Evolutionary conservation across 140 eudicot genomes (phyloP).

Genomic region (Oenanthe javanica): DNA sequence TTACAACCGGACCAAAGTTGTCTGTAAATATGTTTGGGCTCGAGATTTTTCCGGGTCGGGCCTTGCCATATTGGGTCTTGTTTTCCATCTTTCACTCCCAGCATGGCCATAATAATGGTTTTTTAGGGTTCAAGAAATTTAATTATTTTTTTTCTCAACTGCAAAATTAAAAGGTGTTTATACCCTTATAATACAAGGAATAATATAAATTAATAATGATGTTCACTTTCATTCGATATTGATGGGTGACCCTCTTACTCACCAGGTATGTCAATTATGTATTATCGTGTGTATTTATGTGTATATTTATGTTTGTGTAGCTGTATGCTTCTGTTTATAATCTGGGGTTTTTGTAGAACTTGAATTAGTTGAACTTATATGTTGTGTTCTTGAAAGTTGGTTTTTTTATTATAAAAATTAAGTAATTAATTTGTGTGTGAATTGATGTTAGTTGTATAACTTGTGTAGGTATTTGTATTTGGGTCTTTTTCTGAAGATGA

Average conservation of each 20-base stretch:
- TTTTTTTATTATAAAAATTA: background rate
- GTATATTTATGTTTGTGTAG: background rate
- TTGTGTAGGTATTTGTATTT: conserved; percentile 50
- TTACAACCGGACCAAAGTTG: too few relatives aligned
- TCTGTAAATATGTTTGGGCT: too few relatives aligned
- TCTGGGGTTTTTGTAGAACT: background rate
- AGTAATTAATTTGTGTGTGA: background rate
- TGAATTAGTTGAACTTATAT: background rate
- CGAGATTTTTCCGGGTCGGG: too few relatives aligned
- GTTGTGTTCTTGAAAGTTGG: background rate
- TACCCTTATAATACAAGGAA: background rate
- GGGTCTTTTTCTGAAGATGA: conserved; percentile 92
- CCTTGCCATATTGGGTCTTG: too few relatives aligned
- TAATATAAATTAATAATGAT: background rate
- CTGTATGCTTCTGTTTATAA: background rate
- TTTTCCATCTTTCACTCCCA: too few relatives aligned
- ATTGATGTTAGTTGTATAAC: background rate
- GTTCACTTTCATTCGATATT: background rate
- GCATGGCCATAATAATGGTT: background rate
- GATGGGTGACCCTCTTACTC: conserved; percentile 4
- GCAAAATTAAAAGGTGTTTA: background rate
- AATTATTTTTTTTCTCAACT: too few relatives aligned
- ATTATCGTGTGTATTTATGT: background rate
- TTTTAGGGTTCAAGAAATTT: background rate
- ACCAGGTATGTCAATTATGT: background rate